phyloP scores from a whole-genome alignment of 352 stramenopile genomes.

The Globisporangium megalacanthum region DNA sequence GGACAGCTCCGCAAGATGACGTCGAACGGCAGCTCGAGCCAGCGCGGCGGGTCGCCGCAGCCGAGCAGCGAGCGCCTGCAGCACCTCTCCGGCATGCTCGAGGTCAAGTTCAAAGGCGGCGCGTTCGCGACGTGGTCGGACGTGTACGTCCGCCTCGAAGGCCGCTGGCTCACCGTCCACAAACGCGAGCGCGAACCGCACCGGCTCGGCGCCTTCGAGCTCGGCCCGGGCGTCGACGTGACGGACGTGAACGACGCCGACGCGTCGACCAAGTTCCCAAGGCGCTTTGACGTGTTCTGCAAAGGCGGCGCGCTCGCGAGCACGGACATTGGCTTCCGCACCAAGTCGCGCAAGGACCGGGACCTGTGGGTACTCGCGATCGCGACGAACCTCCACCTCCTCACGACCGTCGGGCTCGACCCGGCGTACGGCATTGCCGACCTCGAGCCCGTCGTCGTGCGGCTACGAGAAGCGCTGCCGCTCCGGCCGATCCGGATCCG shows the following conservation, averaged over 20 bases:
- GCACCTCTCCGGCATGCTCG: slow-evolving; percentile 16
- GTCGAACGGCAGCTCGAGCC: slow-evolving; percentile 1
- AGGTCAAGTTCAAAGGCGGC: slow-evolving; percentile 27
- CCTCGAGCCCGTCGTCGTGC: slow-evolving; percentile 41
- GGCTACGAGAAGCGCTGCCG: slow-evolving; percentile 49
- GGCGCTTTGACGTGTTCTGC: slow-evolving; percentile 71
- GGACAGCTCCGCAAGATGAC: slow-evolving; percentile 13
- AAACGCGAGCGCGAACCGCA: slow-evolving; percentile 37
- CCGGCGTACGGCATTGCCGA: slow-evolving; percentile 47
- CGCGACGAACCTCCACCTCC: slow-evolving; percentile 52
- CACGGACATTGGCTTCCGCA: slow-evolving; percentile 73
- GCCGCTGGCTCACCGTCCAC: slow-evolving; percentile 30
- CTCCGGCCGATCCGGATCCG: slow-evolving; percentile 65
- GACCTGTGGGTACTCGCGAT: slow-evolving; percentile 72
- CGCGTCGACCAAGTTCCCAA: slow-evolving; percentile 60
- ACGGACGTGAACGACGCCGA: slow-evolving; percentile 59
- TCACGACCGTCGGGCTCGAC: slow-evolving; percentile 40
- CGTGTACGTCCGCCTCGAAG: slow-evolving; percentile 23
- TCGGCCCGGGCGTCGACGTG: slow-evolving; percentile 59
- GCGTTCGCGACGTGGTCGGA: slow-evolving; percentile 26
- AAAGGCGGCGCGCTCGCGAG: slow-evolving; percentile 57
- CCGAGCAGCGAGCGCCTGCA: slow-evolving; percentile 14
- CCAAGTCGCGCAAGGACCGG: slow-evolving; percentile 70
- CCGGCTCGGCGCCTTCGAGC: slow-evolving; percentile 59
- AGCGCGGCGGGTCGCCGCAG: neutral